Percentiles rank a stretch among this genome's conserved stretches.
These are phyloP conservation scores for carrot (Daucus carota) DNA, from an alignment of 129 eudicot genomes.

Conservation along the genomic window DNA sequence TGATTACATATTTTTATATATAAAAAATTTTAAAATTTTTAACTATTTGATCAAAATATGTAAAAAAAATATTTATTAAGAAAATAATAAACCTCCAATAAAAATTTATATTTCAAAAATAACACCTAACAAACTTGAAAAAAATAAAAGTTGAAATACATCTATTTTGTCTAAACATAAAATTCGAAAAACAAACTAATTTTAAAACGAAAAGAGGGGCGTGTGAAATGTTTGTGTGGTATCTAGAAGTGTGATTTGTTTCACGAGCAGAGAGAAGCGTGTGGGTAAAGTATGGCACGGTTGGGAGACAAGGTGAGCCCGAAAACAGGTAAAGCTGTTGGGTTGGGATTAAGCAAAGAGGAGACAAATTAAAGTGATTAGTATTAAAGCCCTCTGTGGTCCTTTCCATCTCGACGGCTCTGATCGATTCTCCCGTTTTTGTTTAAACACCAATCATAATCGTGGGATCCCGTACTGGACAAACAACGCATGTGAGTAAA, in stretches of 20 bases:
- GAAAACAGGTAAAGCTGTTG: constrained; percentile 1
- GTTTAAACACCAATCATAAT: neutral
- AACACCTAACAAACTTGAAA: no score
- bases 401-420: neutral
- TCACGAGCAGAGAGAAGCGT: neutral
- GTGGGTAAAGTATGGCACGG: constrained; percentile 2
- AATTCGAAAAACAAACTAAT: no score
- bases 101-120: no score
- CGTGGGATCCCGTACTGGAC: neutral
- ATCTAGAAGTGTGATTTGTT: neutral
- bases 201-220: no score
- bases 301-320: neutral
- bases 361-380: neutral
- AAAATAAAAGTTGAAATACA: no score
- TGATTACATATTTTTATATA: no score
- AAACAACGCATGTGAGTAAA: constrained; percentile 1
- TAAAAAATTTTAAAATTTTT: no score
- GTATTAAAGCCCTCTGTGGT: neutral
- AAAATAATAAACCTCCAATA: no score
- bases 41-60: no score
- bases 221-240: no score
- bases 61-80: no score
- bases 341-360: neutral
- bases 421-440: neutral
- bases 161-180: no score